Conservation (phyloP, 78 protist species). For the Fonticula alba region DNA sequence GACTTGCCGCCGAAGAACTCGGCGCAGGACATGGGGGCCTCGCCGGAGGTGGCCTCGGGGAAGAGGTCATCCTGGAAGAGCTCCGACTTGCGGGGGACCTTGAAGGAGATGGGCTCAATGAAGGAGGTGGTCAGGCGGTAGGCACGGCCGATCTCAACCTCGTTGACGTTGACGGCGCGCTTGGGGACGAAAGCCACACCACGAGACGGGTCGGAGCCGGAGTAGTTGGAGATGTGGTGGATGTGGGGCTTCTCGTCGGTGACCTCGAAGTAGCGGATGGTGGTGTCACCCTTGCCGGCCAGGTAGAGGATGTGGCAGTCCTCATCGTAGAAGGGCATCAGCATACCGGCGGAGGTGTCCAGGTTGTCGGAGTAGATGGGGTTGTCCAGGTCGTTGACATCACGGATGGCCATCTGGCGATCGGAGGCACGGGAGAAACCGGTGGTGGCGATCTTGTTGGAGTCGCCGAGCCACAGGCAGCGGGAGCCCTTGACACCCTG, state of each 20-base stretch:
- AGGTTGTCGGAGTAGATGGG: slow-evolving; percentile 28
- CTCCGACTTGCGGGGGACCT: slow-evolving; percentile 75
- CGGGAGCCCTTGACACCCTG: neutral
- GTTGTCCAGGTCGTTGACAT: slow-evolving; percentile 31
- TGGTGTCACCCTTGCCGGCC: slow-evolving; percentile 94
- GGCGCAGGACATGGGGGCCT: slow-evolving; percentile 50
- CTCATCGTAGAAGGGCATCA: slow-evolving; percentile 73
- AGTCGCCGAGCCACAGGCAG: slow-evolving; percentile 41
- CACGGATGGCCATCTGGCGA: slow-evolving; percentile 60
- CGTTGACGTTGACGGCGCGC: slow-evolving; percentile 43
- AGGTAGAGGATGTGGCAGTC: slow-evolving; percentile 66
- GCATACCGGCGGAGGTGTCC: slow-evolving; percentile 67
- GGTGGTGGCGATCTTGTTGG: slow-evolving; percentile 42
- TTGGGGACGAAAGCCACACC: slow-evolving; percentile 73
- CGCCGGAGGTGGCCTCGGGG: slow-evolving; percentile 66
- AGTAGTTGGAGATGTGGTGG: slow-evolving; percentile 56
- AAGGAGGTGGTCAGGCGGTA: slow-evolving; percentile 43
- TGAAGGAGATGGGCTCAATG: slow-evolving; percentile 68
- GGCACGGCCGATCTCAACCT: slow-evolving; percentile 67
- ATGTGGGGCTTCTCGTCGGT: slow-evolving; percentile 44
- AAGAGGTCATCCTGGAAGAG: slow-evolving; percentile 77
- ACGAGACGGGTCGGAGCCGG: slow-evolving; percentile 52
- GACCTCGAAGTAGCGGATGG: slow-evolving; percentile 83
- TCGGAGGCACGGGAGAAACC: slow-evolving; percentile 72
- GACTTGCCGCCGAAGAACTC: slow-evolving; percentile 61